phyloP scores from a whole-genome alignment of 495 filamentous ascomycete genomes.

The Hyphodiscus hymeniophilus region DNA sequence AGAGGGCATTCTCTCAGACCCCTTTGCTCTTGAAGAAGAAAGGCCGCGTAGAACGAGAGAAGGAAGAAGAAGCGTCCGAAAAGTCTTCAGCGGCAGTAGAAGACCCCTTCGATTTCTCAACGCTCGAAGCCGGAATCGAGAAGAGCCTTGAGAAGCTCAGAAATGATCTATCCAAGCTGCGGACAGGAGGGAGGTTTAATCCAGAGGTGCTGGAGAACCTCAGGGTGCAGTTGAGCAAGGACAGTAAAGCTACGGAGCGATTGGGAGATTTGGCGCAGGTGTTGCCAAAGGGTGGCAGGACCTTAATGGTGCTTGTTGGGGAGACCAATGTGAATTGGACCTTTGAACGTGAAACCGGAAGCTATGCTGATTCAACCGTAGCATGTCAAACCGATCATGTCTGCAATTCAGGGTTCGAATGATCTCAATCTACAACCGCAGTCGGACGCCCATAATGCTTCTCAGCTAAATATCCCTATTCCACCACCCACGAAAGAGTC shows the following conservation, averaged over 20 bases:
- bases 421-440: slow-evolving; percentile 68
- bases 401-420: slow-evolving; percentile 56
- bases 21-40: slow-evolving; percentile 19
- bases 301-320: slow-evolving; percentile 54
- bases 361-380: slow-evolving; percentile 12
- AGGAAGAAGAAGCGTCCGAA: slow-evolving; percentile 9
- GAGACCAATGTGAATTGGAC: slow-evolving; percentile 47
- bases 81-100: slow-evolving; percentile 3
- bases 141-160: slow-evolving; percentile 47
- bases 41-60: slow-evolving; percentile 13
- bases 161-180: slow-evolving; percentile 57
- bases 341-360: not conserved
- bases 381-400: slow-evolving; percentile 64
- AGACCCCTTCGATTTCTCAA: slow-evolving; percentile 62
- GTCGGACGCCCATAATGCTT: slow-evolving; percentile 54
- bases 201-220: slow-evolving; percentile 57
- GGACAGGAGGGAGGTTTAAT: slow-evolving; percentile 60
- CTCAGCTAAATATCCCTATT: slow-evolving; percentile 64
- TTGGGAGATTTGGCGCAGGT: slow-evolving; percentile 71
- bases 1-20: slow-evolving; percentile 22
- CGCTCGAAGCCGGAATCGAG: slow-evolving; percentile 51
- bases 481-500: slow-evolving; percentile 61
- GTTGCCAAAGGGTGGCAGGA: slow-evolving; percentile 60
- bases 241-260: slow-evolving; percentile 41
- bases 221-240: slow-evolving; percentile 50